A percentile compares a stretch with the other conserved stretches of the same genome.
Evolutionary conservation across 441 rosid genomes (phyloP).

Genomic region (Flueggea neowawraea): DNA sequence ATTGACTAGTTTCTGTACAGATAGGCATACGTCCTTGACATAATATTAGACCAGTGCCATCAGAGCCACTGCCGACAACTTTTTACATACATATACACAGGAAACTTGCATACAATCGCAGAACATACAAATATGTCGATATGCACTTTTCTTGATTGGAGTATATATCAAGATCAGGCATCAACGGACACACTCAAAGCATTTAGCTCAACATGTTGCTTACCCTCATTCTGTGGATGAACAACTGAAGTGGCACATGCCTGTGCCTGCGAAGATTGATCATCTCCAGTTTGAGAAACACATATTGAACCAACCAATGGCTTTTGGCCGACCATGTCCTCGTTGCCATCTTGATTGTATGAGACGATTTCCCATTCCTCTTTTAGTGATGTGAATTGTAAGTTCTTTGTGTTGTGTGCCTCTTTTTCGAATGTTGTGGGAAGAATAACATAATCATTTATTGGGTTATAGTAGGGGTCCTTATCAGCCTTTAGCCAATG

Average conservation of each 20-base stretch:
- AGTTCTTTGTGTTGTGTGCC: slow-evolving; percentile 54
- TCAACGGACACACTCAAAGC: slow-evolving; percentile 66
- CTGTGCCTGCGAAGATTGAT: slow-evolving; percentile 38
- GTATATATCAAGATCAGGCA: slow-evolving; percentile 25
- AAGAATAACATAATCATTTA: slow-evolving; percentile 82
- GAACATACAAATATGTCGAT: neutral
- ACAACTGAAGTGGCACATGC: slow-evolving; percentile 59
- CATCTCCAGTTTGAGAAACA: slow-evolving; percentile 34
- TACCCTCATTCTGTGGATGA: slow-evolving; percentile 55
- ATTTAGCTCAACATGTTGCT: slow-evolving; percentile 64
- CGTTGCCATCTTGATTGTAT: slow-evolving; percentile 21
- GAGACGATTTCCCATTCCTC: slow-evolving; percentile 90
- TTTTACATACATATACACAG: slow-evolving; percentile 1
- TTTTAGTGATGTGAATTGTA: slow-evolving; percentile 71
- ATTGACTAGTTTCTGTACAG: neutral
- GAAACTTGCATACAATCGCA: neutral
- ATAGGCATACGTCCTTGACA: neutral
- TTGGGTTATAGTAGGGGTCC: slow-evolving; percentile 85
- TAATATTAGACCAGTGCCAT: neutral
- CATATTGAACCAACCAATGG: slow-evolving; percentile 49
- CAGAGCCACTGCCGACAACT: neutral
- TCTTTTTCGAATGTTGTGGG: slow-evolving; percentile 71
- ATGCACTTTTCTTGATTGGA: neutral
- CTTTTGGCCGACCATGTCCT: slow-evolving; percentile 15
- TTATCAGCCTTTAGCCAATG: slow-evolving; percentile 82